Base-by-base conservation (phyloP, 768 basidiomycete species). In the Boletus tomentosulus region DNA sequence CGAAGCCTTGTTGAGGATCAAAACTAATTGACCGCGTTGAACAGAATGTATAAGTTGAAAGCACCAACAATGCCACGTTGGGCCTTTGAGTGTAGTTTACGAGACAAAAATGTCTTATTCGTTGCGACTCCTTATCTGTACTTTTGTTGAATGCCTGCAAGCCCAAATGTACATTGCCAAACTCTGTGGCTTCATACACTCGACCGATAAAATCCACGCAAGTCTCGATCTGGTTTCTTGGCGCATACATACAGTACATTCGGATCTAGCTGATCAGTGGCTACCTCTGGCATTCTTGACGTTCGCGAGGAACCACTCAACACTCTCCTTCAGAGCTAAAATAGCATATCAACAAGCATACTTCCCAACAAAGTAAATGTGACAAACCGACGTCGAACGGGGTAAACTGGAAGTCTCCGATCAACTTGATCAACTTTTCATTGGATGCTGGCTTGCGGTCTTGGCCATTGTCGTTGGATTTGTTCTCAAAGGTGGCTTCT, bases 391-490 rank as follows among this genome's bases (percentile, higher is more conserved):
- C 57, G 31, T 92, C 82, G 68, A 98, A 96, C 8, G 94, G 93
- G 30, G 94, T 97, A 71, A 98, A 98, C 70, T 87, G 64, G 75
- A 95, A 97, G 4, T 76, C 84, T 0, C 86, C 86, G 47, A 94
- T 84, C 49, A 89, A 74, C n/a, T 71, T 72, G 46, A 91, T 66
- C 6, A 97, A 75, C 70, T 95, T 96, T 64, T 81, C 84, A 73
- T 98, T 98, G 35, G 92, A 92, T 16, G 95, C 95, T 1, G 95
- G 94, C 73, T 98, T 98, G 61, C 94, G 86, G 81, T 86, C 95
- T 70, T 98, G 95, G 1, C 96, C 94, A 63, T 98, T 96, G 9
- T 94, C 84, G 49, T 83, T 60, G 35, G 54, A 12, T 50, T 70
- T 61, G 53, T 71, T 82, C 71, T 97, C 92, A 70, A 94, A 97